Evolutionary conservation across 2,329 filamentous ascomycete genomes (phyloP).

Genomic region (Pseudocercospora vitis): DNA sequence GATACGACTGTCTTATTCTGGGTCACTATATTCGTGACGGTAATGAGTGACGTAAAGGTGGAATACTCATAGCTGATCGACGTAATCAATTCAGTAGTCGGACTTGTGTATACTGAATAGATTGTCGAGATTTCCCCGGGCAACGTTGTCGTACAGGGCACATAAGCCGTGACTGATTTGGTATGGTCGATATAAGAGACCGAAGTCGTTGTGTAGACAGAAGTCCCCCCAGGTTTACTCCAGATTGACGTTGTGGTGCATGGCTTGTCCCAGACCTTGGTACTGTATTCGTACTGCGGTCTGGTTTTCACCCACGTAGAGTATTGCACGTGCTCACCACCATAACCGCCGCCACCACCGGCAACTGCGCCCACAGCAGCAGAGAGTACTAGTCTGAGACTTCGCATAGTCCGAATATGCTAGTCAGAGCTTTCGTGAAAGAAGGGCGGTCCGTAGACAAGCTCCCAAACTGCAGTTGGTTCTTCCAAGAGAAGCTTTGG

Average conservation of each 20-base stretch:
- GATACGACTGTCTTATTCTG: neutral
- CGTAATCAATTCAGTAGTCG: neutral
- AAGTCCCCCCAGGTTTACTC: neutral
- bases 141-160: neutral
- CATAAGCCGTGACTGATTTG: neutral
- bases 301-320: neutral
- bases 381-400: neutral
- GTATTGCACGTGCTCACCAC: neutral
- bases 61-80: neutral
- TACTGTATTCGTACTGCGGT: neutral
- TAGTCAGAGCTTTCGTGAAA: neutral
- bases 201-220: neutral
- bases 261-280: conserved; percentile 1
- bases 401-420: neutral
- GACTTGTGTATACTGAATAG: neutral
- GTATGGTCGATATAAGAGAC: neutral
- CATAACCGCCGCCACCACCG: neutral
- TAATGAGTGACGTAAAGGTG: neutral
- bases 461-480: neutral
- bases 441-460: neutral
- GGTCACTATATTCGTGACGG: neutral
- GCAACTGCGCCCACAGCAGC: neutral
- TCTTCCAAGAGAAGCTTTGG: neutral
- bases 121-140: neutral
- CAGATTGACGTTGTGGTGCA: neutral